Conservation (phyloP, 345 rosid genomes). For the Ceriops tagal region DNA sequence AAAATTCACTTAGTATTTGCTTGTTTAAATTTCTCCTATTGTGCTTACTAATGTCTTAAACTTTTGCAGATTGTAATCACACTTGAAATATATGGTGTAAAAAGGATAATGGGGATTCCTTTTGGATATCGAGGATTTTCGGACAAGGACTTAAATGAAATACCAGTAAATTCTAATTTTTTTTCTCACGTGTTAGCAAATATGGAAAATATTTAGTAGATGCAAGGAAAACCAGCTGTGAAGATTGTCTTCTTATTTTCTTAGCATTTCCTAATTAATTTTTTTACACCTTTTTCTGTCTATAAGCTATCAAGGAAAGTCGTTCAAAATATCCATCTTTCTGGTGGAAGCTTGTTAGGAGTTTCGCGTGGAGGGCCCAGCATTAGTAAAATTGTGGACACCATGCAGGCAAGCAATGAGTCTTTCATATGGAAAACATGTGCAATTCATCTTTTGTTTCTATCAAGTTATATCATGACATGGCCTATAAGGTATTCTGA, state of each 20-base stretch:
- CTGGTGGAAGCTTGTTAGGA: slow-evolving; percentile 97
- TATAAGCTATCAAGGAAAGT: slow-evolving; percentile 86
- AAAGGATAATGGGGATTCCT: slow-evolving; percentile 89
- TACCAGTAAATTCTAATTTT: slow-evolving; percentile 49
- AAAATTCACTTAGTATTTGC: neutral
- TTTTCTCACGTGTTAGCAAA: neutral
- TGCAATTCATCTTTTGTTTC: neutral
- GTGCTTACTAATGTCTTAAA: slow-evolving; percentile 7
- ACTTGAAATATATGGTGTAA: slow-evolving; percentile 93
- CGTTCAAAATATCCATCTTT: slow-evolving; percentile 93
- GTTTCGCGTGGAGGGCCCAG: slow-evolving; percentile 90
- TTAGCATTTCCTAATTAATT: slow-evolving; percentile 8
- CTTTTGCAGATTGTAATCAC: slow-evolving; percentile 83
- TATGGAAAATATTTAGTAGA: no score
- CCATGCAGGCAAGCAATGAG: slow-evolving; percentile 57
- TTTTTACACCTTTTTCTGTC: slow-evolving; percentile 17
- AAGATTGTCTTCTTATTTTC: neutral
- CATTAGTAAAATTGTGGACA: slow-evolving; percentile 67
- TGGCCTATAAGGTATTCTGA: no score
- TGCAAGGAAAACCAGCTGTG: neutral
- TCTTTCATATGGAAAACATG: neutral
- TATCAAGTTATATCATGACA: neutral
- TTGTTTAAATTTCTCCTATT: slow-evolving; percentile 14
- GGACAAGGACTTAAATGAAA: slow-evolving; percentile 64
- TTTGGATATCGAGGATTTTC: slow-evolving; percentile 91